These are phyloP conservation scores for Solanum gandarillasii DNA, from an alignment of 257 asterid genomes.

Conservation along the genomic window DNA sequence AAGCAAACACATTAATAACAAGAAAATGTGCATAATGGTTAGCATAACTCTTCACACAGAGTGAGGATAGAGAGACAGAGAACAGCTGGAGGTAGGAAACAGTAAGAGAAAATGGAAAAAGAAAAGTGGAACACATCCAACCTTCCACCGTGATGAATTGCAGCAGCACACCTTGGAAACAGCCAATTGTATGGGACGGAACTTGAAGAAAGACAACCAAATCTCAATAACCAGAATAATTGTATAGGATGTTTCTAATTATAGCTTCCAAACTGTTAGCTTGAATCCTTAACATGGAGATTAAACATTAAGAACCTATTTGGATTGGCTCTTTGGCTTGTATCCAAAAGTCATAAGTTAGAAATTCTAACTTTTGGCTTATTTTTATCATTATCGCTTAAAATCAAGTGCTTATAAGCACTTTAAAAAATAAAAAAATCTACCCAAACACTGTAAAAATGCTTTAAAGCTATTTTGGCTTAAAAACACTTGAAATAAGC, in stretches of 20 bases:
- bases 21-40: neutral
- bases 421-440: no score
- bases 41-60: neutral
- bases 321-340: neutral
- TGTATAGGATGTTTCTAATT: neutral
- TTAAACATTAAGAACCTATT: neutral
- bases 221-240: slow-evolving; percentile 3
- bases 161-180: slow-evolving; percentile 85
- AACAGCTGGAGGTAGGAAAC: neutral
- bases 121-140: slow-evolving; percentile 13
- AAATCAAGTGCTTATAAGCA: neutral
- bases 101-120: neutral
- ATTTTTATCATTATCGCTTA: neutral
- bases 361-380: neutral
- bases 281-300: neutral
- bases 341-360: neutral
- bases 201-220: slow-evolving; percentile 19
- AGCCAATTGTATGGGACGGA: slow-evolving; percentile 74
- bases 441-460: neutral
- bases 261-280: neutral
- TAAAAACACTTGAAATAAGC: neutral
- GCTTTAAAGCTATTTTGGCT: neutral
- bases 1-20: slow-evolving; percentile 1
- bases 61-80: neutral
- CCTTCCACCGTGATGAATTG: slow-evolving; percentile 97